These are phyloP conservation scores for Pisolithus sp. DNA, from an alignment of 768 basidiomycete genomes.

Conservation along the genomic window DNA sequence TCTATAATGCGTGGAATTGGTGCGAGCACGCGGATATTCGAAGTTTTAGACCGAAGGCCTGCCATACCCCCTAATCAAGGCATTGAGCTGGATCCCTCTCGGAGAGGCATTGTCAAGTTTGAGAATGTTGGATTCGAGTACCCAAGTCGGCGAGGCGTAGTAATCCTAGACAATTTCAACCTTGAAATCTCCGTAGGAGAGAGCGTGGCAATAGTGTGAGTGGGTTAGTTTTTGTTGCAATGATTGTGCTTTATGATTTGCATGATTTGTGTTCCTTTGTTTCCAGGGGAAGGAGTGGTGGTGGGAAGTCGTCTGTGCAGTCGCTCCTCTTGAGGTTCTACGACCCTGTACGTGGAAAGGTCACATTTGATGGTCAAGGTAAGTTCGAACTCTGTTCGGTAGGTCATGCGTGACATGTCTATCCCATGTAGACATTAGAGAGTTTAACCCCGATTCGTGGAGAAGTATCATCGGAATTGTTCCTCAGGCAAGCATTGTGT, in stretches of 20 bases:
- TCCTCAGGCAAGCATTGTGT: slow-evolving; percentile 52
- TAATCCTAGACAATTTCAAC: slow-evolving; percentile 77
- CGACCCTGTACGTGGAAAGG: slow-evolving; percentile 75
- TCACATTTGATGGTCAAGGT: slow-evolving; percentile 87
- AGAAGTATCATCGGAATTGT: slow-evolving; percentile 87
- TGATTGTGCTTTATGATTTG: neutral
- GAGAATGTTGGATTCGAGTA: slow-evolving; percentile 86
- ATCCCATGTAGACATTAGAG: slow-evolving; percentile 62
- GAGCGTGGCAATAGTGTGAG: slow-evolving; percentile 89
- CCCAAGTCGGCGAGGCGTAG: slow-evolving; percentile 75
- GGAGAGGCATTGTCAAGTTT: slow-evolving; percentile 70
- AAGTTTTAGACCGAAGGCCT: slow-evolving; percentile 77
- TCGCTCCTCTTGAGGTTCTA: slow-evolving; percentile 84
- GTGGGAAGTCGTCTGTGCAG: slow-evolving; percentile 91
- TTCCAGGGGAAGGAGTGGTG: slow-evolving; percentile 80
- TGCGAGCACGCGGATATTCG: slow-evolving; percentile 90
- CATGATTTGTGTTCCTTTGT: neutral
- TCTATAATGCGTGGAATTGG: slow-evolving; percentile 97
- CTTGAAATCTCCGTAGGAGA: slow-evolving; percentile 78
- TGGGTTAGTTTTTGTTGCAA: slow-evolving; percentile 9
- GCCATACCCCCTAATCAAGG: slow-evolving; percentile 65
- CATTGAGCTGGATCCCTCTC: slow-evolving; percentile 42
- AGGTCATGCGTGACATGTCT: neutral
- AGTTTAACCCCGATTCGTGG: slow-evolving; percentile 84
- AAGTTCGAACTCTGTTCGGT: slow-evolving; percentile 7